Percentiles rank a stretch among this genome's conserved stretches.
Evolutionary conservation across 2,329 filamentous ascomycete genomes (phyloP).

Genomic region (Paraphaeosphaeria minitans): DNA sequence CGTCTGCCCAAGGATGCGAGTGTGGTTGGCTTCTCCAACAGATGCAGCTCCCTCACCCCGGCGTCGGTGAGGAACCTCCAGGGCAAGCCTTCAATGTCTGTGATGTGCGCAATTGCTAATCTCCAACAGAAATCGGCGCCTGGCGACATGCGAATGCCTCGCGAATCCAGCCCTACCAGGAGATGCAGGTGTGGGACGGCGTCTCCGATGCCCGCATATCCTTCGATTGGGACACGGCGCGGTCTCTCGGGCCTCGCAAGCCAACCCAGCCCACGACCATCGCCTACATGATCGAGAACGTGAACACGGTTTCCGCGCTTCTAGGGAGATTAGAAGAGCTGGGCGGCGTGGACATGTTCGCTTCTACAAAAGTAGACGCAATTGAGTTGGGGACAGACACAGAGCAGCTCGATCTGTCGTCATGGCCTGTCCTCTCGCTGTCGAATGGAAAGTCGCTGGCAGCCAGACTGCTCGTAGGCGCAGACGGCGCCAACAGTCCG

Average conservation of each 20-base stretch:
- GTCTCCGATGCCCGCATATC: slow-evolving; percentile 84
- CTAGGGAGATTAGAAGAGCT: slow-evolving; percentile 73
- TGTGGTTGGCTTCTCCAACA: slow-evolving; percentile 79
- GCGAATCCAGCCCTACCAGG: slow-evolving; percentile 84
- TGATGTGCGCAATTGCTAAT: neutral
- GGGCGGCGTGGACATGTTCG: slow-evolving; percentile 70
- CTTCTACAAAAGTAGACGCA: slow-evolving; percentile 76
- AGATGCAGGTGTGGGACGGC: slow-evolving; percentile 99
- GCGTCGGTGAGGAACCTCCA: slow-evolving; percentile 82
- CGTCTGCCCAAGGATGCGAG: slow-evolving; percentile 68
- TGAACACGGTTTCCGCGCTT: slow-evolving; percentile 82
- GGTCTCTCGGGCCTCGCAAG: slow-evolving; percentile 47
- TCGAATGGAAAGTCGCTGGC: slow-evolving; percentile 70
- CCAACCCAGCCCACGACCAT: slow-evolving; percentile 64
- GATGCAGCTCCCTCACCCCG: slow-evolving; percentile 93
- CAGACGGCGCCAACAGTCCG: slow-evolving; percentile 93
- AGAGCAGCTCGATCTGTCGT: slow-evolving; percentile 74
- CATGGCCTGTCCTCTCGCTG: slow-evolving; percentile 85
- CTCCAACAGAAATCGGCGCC: slow-evolving; percentile 68
- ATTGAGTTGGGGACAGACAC: slow-evolving; percentile 74
- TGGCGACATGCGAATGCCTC: slow-evolving; percentile 77
- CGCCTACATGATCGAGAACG: slow-evolving; percentile 96
- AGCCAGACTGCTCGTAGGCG: slow-evolving; percentile 85
- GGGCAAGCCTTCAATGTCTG: slow-evolving; percentile 30
- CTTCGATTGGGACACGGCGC: slow-evolving; percentile 72